Evolutionary conservation across 1,284 basidiomycete species (phyloP).

Genomic region (Phaffia rhodozyma): DNA sequence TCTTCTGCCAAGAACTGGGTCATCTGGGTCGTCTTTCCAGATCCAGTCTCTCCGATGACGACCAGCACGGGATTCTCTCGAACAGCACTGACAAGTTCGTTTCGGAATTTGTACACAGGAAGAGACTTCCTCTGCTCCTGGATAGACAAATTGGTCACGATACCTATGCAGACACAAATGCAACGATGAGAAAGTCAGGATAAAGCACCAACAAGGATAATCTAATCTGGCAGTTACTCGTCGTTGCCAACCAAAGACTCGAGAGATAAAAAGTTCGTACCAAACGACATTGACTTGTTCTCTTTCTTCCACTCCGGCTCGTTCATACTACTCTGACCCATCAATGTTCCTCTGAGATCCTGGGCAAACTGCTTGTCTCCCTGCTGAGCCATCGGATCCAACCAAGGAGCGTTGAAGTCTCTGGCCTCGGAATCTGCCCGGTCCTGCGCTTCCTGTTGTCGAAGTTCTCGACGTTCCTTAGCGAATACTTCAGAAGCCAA

Average conservation of each 20-base stretch:
- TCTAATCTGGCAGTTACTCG: too few species aligned
- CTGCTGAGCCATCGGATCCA: slow-evolving; percentile 92
- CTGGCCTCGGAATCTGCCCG: slow-evolving; percentile 83
- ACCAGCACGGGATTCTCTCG: slow-evolving; percentile 86
- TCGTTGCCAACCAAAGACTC: neutral
- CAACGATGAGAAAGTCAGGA: neutral
- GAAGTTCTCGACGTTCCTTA: slow-evolving; percentile 86
- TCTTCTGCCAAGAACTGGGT: slow-evolving; percentile 84
- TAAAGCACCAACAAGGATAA: neutral
- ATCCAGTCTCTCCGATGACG: slow-evolving; percentile 90
- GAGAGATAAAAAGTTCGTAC: neutral
- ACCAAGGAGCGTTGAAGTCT: slow-evolving; percentile 90
- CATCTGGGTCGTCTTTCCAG: slow-evolving; percentile 90
- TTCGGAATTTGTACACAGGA: slow-evolving; percentile 93
- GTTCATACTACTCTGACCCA: slow-evolving; percentile 69
- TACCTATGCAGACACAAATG: slow-evolving; percentile 36
- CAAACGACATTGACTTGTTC: slow-evolving; percentile 94
- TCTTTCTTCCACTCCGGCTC: slow-evolving; percentile 84
- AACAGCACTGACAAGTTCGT: slow-evolving; percentile 81
- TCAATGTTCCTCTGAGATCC: slow-evolving; percentile 70
- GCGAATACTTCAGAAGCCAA: slow-evolving; percentile 84
- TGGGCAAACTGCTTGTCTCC: slow-evolving; percentile 83
- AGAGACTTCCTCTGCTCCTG: slow-evolving; percentile 84
- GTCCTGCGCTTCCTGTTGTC: slow-evolving; percentile 90
- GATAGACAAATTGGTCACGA: slow-evolving; percentile 79